phyloP scores from a whole-genome alignment of 2,329 filamentous ascomycete species.

The Talaromyces sp. region DNA sequence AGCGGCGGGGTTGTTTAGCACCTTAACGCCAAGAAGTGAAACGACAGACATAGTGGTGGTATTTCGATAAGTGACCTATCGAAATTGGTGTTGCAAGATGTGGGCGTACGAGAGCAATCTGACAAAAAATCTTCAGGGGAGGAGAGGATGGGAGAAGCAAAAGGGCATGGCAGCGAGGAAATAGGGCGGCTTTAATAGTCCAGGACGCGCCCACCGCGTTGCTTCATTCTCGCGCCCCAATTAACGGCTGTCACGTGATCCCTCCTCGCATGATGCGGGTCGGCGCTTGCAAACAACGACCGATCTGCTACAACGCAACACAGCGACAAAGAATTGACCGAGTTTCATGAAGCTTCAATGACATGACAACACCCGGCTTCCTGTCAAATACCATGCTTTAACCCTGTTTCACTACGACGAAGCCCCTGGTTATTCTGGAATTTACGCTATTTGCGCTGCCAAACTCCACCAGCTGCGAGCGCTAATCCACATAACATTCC shows the following conservation, averaged over 20 bases:
- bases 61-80: neutral
- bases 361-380: conserved; percentile 6
- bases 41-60: conserved; percentile 78
- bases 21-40: conserved; percentile 88
- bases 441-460: neutral
- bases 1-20: conserved; percentile 93
- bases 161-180: neutral
- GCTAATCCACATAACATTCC: conserved; percentile 12
- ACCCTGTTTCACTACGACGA: conserved; percentile 2
- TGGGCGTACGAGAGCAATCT: neutral
- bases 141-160: neutral
- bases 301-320: neutral
- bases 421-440: conserved; percentile 8
- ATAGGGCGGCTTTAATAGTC: conserved; percentile 1
- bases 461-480: conserved; percentile 9
- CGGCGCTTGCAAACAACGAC: conserved; percentile 10
- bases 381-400: conserved; percentile 5
- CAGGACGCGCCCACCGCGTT: conserved; percentile 13
- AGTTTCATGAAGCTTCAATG: neutral
- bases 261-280: conserved; percentile 11
- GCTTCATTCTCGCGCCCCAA: conserved; percentile 19
- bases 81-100: neutral
- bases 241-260: conserved; percentile 28
- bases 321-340: conserved; percentile 7
- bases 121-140: neutral